A percentile compares a stretch with the other conserved stretches of the same genome.
These are phyloP conservation scores for Candida andamanensis DNA, from an alignment of 805 yeast species.

Conservation along the genomic window DNA sequence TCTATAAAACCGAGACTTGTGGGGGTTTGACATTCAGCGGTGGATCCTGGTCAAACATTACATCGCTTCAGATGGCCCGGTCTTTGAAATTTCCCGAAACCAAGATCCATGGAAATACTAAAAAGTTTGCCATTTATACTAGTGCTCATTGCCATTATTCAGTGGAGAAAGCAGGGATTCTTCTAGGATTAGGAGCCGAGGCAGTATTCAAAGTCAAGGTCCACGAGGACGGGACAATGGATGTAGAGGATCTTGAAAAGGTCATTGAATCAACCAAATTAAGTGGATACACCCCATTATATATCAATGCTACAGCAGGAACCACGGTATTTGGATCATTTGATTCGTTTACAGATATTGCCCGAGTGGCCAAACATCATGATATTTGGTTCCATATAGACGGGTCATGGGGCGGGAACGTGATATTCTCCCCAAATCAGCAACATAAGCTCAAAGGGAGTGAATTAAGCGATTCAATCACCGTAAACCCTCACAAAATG, in stretches of 20 bases:
- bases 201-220: conserved; percentile 62
- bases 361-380: conserved; percentile 47
- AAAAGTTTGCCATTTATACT: conserved; percentile 65
- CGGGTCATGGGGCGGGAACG: conserved; percentile 91
- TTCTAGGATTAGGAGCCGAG: conserved; percentile 64
- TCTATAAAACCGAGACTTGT: conserved; percentile 48
- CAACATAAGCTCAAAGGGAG: conserved; percentile 49
- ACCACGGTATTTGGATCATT: conserved; percentile 84
- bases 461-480: conserved; percentile 66
- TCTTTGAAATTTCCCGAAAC: conserved; percentile 64
- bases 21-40: conserved; percentile 87
- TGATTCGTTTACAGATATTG: conserved; percentile 59
- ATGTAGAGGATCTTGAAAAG: conserved; percentile 39
- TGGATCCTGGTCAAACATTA: conserved; percentile 82
- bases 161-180: conserved; percentile 74
- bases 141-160: conserved; percentile 74
- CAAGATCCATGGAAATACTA: conserved; percentile 51
- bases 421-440: conserved; percentile 55
- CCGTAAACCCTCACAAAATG: conserved; percentile 84
- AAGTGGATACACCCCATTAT: conserved; percentile 67
- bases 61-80: conserved; percentile 72
- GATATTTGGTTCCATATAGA: conserved; percentile 78
- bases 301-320: conserved; percentile 81
- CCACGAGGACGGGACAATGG: conserved; percentile 52
- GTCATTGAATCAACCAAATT: conserved; percentile 38